A percentile compares a stretch with the other conserved stretches of the same genome.
These are phyloP conservation scores for Thelonectria olida DNA, from an alignment of 2,329 filamentous ascomycete genomes.

Conservation along the genomic window DNA sequence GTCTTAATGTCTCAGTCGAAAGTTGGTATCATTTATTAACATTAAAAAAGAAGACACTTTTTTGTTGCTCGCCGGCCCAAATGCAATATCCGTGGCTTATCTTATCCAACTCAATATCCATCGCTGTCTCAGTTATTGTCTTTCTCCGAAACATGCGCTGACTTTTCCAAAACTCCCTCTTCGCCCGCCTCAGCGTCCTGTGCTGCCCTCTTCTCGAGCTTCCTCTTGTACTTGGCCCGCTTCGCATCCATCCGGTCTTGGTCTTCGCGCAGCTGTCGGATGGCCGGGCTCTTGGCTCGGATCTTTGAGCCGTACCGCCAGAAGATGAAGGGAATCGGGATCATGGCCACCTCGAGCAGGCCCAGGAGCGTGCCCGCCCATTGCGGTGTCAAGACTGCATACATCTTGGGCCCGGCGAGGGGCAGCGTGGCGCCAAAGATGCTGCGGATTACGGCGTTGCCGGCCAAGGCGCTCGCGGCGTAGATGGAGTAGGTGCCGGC, in stretches of 20 bases:
- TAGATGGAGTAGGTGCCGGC: constrained; percentile 84
- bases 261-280: constrained; percentile 56
- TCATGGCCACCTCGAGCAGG: constrained; percentile 75
- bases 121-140: not conserved
- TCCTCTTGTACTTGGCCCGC: constrained; percentile 43
- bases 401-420: constrained; percentile 78
- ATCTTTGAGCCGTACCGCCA: constrained; percentile 69
- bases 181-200: constrained; percentile 12
- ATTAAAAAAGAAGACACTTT: constrained; percentile 6
- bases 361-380: constrained; percentile 84
- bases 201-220: constrained; percentile 30
- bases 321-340: constrained; percentile 84
- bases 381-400: constrained; percentile 72
- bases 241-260: constrained; percentile 48
- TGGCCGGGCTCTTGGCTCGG: constrained; percentile 59
- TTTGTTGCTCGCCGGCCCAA: not conserved
- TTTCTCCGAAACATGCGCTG: not conserved
- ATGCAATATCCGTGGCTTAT: not conserved
- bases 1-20: no score
- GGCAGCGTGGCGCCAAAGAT: constrained; percentile 82
- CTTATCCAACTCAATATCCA: not conserved
- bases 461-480: constrained; percentile 81
- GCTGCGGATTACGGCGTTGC: constrained; percentile 79
- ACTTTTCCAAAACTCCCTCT: constrained; percentile 22
- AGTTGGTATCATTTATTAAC: constrained; percentile 11